Conservation (phyloP, 202 grass and related monocot species). For the Zoysia matrella region DNA sequence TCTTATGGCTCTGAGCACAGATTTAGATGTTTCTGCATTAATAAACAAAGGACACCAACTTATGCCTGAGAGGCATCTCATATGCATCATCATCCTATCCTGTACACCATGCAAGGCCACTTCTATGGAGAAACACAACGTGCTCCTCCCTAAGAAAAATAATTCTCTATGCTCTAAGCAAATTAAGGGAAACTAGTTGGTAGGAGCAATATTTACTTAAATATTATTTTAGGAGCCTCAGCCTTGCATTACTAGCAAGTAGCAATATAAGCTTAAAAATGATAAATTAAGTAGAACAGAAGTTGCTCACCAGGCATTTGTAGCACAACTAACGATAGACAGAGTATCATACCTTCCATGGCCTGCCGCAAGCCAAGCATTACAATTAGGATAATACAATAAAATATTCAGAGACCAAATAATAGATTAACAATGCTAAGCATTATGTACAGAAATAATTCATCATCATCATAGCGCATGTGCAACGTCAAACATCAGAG, state of each 20-base stretch:
- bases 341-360: not conserved
- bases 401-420: not conserved
- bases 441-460: not conserved
- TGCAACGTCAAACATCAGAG: slow-evolving; percentile 12
- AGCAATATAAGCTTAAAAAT: not conserved
- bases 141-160: not conserved
- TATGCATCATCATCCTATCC: slow-evolving; percentile 9
- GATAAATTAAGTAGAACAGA: not conserved
- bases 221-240: not conserved
- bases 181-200: not conserved
- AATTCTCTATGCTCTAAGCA: not conserved
- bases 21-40: slow-evolving; percentile 55
- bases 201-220: too few relatives aligned
- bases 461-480: not conserved
- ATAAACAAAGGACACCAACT: slow-evolving; percentile 35
- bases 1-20: slow-evolving; percentile 29
- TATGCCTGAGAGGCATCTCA: not conserved
- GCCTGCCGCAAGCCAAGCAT: not conserved
- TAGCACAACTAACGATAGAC: slow-evolving; percentile 4
- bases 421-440: not conserved
- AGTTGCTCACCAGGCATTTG: slow-evolving; percentile 15
- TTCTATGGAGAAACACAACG: not conserved
- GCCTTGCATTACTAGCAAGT: not conserved
- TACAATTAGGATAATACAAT: not conserved
- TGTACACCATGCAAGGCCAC: not conserved